These are phyloP conservation scores for Laburnicola sp. DNA, from an alignment of 2,329 filamentous ascomycete genomes.

Conservation along the genomic window DNA sequence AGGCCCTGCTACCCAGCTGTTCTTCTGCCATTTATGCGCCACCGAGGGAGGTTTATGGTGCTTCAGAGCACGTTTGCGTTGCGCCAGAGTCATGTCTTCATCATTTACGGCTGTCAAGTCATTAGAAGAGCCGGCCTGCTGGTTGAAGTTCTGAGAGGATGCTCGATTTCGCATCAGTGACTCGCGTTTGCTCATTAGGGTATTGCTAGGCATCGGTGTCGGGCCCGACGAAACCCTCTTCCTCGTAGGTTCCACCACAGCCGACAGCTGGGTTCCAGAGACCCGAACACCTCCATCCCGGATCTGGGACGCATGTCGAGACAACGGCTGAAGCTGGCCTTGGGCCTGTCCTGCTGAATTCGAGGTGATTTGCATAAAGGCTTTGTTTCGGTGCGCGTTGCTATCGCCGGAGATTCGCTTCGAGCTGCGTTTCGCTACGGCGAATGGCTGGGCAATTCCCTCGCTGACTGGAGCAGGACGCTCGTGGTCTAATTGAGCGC, in stretches of 20 bases:
- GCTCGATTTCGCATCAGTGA: constrained; percentile 51
- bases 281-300: constrained; percentile 29
- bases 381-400: constrained; percentile 23
- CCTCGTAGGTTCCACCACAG: constrained; percentile 39
- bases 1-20: constrained; percentile 24
- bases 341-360: constrained; percentile 28
- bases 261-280: constrained; percentile 36
- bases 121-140: constrained; percentile 31
- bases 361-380: constrained; percentile 26
- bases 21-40: constrained; percentile 38
- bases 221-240: constrained; percentile 17
- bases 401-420: constrained; percentile 29
- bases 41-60: constrained; percentile 36
- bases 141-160: constrained; percentile 45
- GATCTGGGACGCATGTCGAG: constrained; percentile 26
- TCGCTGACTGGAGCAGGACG: constrained; percentile 55
- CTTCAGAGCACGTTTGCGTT: constrained; percentile 55
- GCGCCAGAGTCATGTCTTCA: constrained; percentile 73
- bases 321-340: constrained; percentile 19
- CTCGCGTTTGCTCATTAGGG: constrained; percentile 60
- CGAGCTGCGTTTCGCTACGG: constrained; percentile 25
- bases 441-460: constrained; percentile 29
- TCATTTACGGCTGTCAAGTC: constrained; percentile 32
- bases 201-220: constrained; percentile 43
- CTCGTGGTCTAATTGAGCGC: constrained; percentile 53